These are phyloP conservation scores for Sphagnum fallax DNA, from an alignment of 228 moss, liverwort and hornwort genomes.

Conservation along the genomic window DNA sequence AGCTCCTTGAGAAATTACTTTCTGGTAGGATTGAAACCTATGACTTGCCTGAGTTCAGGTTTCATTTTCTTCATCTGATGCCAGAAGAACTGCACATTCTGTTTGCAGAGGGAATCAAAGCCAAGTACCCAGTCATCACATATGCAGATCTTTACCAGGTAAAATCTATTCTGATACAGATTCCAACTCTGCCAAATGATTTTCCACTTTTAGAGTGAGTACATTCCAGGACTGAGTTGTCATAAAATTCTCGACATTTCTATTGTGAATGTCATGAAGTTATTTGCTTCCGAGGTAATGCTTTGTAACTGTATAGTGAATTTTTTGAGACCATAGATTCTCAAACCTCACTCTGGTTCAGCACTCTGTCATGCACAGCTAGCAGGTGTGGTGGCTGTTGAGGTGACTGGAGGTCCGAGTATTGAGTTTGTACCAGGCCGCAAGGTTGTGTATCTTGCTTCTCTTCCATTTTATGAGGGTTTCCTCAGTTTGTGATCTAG, in stretches of 20 bases:
- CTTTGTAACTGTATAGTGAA: not conserved
- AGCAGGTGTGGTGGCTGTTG: slow-evolving; percentile 88
- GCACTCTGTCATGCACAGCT: slow-evolving; percentile 23
- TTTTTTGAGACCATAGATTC: not conserved
- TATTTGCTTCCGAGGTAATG: not conserved
- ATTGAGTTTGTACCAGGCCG: slow-evolving; percentile 78
- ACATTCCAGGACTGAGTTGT: not conserved
- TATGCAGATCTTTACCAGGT: slow-evolving; percentile 99
- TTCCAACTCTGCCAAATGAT: not conserved
- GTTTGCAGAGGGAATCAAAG: slow-evolving; percentile 68
- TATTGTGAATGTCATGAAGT: not conserved
- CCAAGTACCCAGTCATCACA: slow-evolving; percentile 69
- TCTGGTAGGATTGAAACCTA: too few species aligned
- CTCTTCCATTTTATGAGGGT: not conserved
- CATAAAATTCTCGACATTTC: slow-evolving; percentile 8
- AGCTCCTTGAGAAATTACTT: too few species aligned
- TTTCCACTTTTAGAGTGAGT: not conserved
- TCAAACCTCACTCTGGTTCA: too few species aligned
- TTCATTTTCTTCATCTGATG: too few species aligned
- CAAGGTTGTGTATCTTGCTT: slow-evolving; percentile 28
- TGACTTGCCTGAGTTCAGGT: too few species aligned
- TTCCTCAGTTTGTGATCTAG: not conserved
- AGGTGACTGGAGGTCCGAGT: slow-evolving; percentile 89
- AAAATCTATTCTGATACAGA: not conserved
- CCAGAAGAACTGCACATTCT: not conserved